Percentiles rank a stretch among this genome's conserved stretches.
Evolutionary conservation across 192 early-diverging fungal genomes (phyloP).

Genomic region (Podila epigama): DNA sequence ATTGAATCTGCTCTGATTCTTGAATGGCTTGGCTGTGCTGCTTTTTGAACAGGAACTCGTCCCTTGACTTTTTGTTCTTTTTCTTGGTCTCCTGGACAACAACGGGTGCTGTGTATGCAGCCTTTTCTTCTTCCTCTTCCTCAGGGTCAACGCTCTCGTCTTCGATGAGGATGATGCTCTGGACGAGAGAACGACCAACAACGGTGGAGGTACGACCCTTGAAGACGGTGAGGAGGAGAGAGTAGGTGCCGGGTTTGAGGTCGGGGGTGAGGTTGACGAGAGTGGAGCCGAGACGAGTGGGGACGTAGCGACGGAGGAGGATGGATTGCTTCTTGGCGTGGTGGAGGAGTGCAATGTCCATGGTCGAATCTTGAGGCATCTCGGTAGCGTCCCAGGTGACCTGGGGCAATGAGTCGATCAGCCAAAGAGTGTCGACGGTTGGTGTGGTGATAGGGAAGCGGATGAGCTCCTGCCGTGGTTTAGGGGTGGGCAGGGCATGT

Average conservation of each 20-base stretch:
- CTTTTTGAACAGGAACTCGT: slow-evolving; percentile 11
- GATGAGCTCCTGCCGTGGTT: neutral
- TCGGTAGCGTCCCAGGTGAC: slow-evolving; percentile 21
- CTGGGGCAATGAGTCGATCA: slow-evolving; percentile 28
- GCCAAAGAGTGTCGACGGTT: slow-evolving; percentile 27
- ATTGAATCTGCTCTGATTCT: slow-evolving; percentile 15
- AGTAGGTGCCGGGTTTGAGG: slow-evolving; percentile 29
- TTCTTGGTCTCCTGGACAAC: neutral
- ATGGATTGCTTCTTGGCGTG: slow-evolving; percentile 28
- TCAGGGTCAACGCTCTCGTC: slow-evolving; percentile 25
- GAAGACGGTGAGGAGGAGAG: slow-evolving; percentile 37
- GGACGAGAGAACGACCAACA: slow-evolving; percentile 29
- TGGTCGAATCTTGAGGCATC: slow-evolving; percentile 29
- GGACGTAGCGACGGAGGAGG: slow-evolving; percentile 43
- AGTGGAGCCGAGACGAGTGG: slow-evolving; percentile 19
- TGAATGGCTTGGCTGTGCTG: slow-evolving; percentile 12
- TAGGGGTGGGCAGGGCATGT: slow-evolving; percentile 31
- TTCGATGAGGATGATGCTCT: slow-evolving; percentile 26
- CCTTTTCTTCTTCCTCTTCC: slow-evolving; percentile 3
- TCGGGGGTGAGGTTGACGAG: slow-evolving; percentile 27
- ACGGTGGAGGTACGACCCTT: slow-evolving; percentile 42
- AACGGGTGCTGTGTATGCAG: neutral
- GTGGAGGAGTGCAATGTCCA: slow-evolving; percentile 39
- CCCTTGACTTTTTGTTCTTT: neutral
- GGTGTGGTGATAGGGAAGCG: slow-evolving; percentile 29